Evolutionary conservation across 331 rosid genomes (phyloP).

Genomic region (Erythrophleum ivorense): DNA sequence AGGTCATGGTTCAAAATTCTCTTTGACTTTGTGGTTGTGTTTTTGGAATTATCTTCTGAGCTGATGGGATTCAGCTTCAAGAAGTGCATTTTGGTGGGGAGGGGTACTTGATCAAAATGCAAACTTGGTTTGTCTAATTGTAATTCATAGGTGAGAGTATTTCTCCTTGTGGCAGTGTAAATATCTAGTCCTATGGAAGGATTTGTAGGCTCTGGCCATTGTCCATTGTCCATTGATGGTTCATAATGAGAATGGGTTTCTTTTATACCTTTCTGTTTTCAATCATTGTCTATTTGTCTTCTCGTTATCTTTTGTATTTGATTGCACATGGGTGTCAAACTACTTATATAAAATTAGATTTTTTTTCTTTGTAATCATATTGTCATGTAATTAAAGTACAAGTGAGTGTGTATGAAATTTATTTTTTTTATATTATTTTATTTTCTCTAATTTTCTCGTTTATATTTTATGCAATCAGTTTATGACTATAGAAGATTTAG

Average conservation of each 20-base stretch:
- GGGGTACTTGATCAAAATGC: neutral
- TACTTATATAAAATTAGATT: too few species aligned
- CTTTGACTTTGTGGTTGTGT: slow-evolving; percentile 41
- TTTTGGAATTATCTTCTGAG: slow-evolving; percentile 29
- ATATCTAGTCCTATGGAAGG: slow-evolving; percentile 50
- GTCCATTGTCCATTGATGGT: slow-evolving; percentile 47
- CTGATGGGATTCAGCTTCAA: slow-evolving; percentile 39
- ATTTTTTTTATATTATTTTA: too few species aligned
- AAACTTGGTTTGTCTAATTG: slow-evolving; percentile 31
- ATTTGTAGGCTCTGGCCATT: slow-evolving; percentile 39
- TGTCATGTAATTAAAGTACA: too few species aligned
- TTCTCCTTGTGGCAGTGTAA: slow-evolving; percentile 51
- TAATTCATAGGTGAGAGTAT: slow-evolving; percentile 13
- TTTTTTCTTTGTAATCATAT: too few species aligned
- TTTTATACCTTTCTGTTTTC: slow-evolving; percentile 31
- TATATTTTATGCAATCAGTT: too few species aligned
- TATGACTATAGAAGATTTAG: too few species aligned
- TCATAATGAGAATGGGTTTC: slow-evolving; percentile 52
- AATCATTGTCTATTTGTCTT: neutral
- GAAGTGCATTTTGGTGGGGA: slow-evolving; percentile 43
- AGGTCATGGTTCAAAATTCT: slow-evolving; percentile 41
- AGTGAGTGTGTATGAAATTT: too few species aligned
- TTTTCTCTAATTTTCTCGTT: too few species aligned
- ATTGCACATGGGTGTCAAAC: neutral
- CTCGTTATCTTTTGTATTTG: slow-evolving; percentile 15